phyloP scores from a whole-genome alignment of 176 grass and related monocot species.

The Aegilops speltoides region DNA sequence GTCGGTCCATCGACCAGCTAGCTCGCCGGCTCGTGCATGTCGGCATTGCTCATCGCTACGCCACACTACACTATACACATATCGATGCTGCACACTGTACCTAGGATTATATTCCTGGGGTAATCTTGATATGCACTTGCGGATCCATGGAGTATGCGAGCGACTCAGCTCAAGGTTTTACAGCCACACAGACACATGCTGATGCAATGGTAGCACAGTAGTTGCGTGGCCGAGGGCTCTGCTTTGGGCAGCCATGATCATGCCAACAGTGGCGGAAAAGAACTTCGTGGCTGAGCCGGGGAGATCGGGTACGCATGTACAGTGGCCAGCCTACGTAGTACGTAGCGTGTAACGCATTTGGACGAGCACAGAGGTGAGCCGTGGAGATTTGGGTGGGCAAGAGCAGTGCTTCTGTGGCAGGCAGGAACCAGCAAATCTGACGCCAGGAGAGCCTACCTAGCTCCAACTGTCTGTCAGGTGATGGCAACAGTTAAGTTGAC shows the following conservation, averaged over 20 bases:
- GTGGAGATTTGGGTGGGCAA: not conserved
- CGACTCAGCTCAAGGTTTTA: not conserved
- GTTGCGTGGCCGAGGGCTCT: not conserved
- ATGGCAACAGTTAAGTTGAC: not conserved
- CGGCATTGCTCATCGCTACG: constrained; percentile 29
- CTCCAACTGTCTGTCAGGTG: not conserved
- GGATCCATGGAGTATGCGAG: not conserved
- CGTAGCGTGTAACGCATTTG: not conserved
- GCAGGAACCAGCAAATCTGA: not conserved
- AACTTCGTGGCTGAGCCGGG: constrained; percentile 2
- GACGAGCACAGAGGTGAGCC: not conserved
- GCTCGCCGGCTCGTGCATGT: not conserved
- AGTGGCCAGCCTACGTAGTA: not conserved
- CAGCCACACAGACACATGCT: not conserved
- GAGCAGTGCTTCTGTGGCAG: constrained; percentile 13
- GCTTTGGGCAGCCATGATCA: not conserved
- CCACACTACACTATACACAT: not conserved
- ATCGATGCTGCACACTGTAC: not conserved
- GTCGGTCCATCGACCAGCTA: not conserved
- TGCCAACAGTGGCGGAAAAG: not conserved
- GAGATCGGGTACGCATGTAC: not conserved
- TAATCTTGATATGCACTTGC: not conserved
- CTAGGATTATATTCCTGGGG: not conserved
- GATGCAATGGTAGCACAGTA: not conserved
- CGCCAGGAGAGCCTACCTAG: constrained; percentile 10